Evolutionary conservation across 1,284 basidiomycete genomes (phyloP).

Genomic region (Papiliotrema terrestris): DNA sequence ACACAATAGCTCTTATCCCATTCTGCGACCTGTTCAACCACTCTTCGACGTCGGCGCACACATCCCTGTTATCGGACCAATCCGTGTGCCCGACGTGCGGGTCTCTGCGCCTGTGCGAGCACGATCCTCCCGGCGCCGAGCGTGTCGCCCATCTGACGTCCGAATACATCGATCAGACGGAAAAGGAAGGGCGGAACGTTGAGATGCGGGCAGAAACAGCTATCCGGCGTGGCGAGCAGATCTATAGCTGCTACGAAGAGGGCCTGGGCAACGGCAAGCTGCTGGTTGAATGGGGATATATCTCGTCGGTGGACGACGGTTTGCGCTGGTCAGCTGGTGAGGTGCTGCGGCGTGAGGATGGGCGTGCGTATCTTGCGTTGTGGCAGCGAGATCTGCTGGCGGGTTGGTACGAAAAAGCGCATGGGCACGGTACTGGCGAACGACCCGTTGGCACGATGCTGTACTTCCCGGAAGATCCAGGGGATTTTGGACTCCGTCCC

Average conservation of each 20-base stretch:
- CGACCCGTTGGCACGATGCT: neutral
- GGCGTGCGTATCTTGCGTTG: neutral
- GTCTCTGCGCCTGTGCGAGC: constrained; percentile 64
- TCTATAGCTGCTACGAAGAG: constrained; percentile 82
- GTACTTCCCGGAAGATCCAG: neutral
- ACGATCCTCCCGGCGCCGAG: constrained; percentile 54
- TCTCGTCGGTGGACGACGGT: constrained; percentile 9
- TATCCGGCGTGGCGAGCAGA: constrained; percentile 55
- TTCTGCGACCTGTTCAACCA: constrained; percentile 91
- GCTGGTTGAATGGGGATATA: constrained; percentile 69
- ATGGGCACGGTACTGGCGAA: neutral
- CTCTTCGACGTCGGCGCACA: constrained; percentile 12
- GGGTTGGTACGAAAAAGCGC: neutral
- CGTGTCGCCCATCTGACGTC: constrained; percentile 25
- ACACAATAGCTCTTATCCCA: constrained; percentile 79
- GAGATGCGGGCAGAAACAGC: constrained; percentile 39
- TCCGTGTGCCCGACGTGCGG: constrained; percentile 81
- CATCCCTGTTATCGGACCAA: constrained; percentile 61
- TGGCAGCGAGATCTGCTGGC: neutral
- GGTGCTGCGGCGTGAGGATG: constrained; percentile 1
- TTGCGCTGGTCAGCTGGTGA: constrained; percentile 17
- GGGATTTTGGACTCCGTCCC: neutral
- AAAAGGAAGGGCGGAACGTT: constrained; percentile 21
- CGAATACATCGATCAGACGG: constrained; percentile 6
- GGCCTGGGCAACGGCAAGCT: constrained; percentile 63